A percentile compares a stretch with the other conserved stretches of the same genome.
These are phyloP conservation scores for Gynostemma pentaphyllum DNA, from an alignment of 306 rosid species.

Conservation along the genomic window DNA sequence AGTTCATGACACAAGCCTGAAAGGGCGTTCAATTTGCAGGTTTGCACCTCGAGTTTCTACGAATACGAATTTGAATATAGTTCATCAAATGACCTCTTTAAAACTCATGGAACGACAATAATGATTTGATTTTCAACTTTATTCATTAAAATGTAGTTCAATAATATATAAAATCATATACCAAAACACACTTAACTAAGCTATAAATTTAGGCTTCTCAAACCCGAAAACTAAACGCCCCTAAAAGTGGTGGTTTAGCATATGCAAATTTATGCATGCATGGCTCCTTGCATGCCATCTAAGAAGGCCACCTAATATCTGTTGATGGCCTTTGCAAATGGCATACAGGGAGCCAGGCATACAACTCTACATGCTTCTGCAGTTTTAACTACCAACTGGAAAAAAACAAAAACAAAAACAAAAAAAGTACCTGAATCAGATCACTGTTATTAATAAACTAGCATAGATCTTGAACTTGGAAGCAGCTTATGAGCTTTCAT, in stretches of 20 bases:
- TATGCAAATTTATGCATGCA: constrained; percentile 16
- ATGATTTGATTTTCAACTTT: too few species aligned
- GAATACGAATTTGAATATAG: too few species aligned
- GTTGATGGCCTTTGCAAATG: constrained; percentile 22
- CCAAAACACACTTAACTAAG: too few species aligned
- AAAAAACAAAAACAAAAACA: neutral
- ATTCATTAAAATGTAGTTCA: too few species aligned
- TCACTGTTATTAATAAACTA: neutral
- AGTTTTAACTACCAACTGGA: neutral
- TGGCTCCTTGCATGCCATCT: constrained; percentile 30
- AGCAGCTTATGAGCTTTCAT: neutral
- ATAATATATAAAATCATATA: too few species aligned
- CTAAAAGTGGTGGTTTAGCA: neutral
- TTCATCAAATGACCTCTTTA: too few species aligned
- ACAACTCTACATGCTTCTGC: neutral
- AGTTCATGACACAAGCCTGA: too few species aligned
- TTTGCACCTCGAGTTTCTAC: too few species aligned
- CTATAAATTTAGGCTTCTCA: too few species aligned
- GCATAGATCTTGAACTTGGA: neutral
- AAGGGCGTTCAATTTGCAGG: too few species aligned
- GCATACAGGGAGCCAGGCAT: constrained; percentile 42
- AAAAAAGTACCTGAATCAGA: constrained; percentile 4
- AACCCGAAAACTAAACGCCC: too few species aligned
- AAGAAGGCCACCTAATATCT: constrained; percentile 16
- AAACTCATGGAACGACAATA: too few species aligned